phyloP scores from a whole-genome alignment of 2,329 filamentous ascomycete genomes.

The Talaromyces sp. region DNA sequence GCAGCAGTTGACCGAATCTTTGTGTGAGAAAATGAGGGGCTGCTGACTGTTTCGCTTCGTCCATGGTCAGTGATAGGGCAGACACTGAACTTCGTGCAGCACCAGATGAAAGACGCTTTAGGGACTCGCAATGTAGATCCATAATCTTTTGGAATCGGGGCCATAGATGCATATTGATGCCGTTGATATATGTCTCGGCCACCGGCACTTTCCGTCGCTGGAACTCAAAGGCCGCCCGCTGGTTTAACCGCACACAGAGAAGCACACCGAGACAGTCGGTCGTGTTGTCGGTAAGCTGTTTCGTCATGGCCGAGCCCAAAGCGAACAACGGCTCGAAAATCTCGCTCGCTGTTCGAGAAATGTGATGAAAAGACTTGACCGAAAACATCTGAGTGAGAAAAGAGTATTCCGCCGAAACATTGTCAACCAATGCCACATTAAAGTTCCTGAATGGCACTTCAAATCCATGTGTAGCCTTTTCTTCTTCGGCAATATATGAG shows the following conservation, averaged over 20 bases:
- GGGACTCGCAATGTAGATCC: constrained; percentile 84
- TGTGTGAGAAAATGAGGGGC: constrained; percentile 91
- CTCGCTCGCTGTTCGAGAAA: constrained; percentile 77
- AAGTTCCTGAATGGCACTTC: constrained; percentile 91
- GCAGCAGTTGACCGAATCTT: constrained; percentile 87
- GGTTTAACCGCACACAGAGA: constrained; percentile 87
- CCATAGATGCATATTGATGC: constrained; percentile 93
- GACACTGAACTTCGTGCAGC: constrained; percentile 46
- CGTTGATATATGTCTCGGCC: constrained; percentile 88
- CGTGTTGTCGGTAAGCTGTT: constrained; percentile 67
- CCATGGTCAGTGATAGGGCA: constrained; percentile 51
- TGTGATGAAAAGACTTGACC: constrained; percentile 66
- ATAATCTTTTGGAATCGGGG: constrained; percentile 91
- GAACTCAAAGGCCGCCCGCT: constrained; percentile 88
- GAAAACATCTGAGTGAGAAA: constrained; percentile 90
- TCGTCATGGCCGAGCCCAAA: constrained; percentile 74
- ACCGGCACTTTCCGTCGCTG: constrained; percentile 87
- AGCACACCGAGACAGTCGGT: constrained; percentile 82
- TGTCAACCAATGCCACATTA: constrained; percentile 89
- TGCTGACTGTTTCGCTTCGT: constrained; percentile 38
- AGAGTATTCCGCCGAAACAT: constrained; percentile 89
- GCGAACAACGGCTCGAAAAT: constrained; percentile 87
- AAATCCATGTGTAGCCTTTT: constrained; percentile 76
- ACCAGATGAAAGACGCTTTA: constrained; percentile 55
- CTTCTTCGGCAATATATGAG: constrained; percentile 87